phyloP scores from a whole-genome alignment of 306 rosid genomes.

The Sicyos edulis region DNA sequence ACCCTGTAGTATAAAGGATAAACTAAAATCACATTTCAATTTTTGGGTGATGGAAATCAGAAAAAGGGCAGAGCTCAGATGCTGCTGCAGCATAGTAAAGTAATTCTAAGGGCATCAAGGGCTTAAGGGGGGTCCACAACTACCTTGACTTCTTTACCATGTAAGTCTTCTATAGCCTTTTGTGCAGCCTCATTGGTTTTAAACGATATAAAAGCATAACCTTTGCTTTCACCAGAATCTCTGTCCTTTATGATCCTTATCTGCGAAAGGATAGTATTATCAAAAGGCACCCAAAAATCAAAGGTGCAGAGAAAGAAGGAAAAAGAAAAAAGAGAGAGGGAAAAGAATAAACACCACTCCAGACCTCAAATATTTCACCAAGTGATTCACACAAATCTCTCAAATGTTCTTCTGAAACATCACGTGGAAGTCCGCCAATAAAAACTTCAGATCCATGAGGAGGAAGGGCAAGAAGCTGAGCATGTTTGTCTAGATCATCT shows the following conservation, averaged over 20 bases:
- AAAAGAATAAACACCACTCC: slow-evolving; percentile 20
- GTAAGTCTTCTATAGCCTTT: slow-evolving; percentile 72
- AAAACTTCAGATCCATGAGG: slow-evolving; percentile 95
- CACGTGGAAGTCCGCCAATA: slow-evolving; percentile 94
- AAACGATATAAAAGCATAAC: slow-evolving; percentile 88
- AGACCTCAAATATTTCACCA: slow-evolving; percentile 83
- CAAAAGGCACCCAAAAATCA: not conserved
- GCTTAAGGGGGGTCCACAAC: slow-evolving; percentile 21
- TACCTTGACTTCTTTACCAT: slow-evolving; percentile 86
- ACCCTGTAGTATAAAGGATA: slow-evolving; percentile 46
- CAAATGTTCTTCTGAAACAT: slow-evolving; percentile 63
- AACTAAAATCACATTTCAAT: slow-evolving; percentile 15
- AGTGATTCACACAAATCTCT: slow-evolving; percentile 69
- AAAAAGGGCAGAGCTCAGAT: slow-evolving; percentile 10
- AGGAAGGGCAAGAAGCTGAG: slow-evolving; percentile 85
- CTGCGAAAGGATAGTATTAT: slow-evolving; percentile 36
- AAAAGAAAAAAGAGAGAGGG: slow-evolving; percentile 4
- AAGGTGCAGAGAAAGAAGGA: not conserved
- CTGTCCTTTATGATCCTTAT: slow-evolving; percentile 79
- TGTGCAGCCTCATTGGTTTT: slow-evolving; percentile 82
- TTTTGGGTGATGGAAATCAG: not conserved
- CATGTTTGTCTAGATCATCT: slow-evolving; percentile 62
- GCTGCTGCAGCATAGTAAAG: slow-evolving; percentile 2
- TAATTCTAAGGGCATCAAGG: not conserved
- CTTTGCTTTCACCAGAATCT: slow-evolving; percentile 84